Percentiles rank a stretch among this genome's conserved stretches.
Conservation (phyloP, 495 filamentous ascomycete species). For the Pseudevernia furfuracea region DNA sequence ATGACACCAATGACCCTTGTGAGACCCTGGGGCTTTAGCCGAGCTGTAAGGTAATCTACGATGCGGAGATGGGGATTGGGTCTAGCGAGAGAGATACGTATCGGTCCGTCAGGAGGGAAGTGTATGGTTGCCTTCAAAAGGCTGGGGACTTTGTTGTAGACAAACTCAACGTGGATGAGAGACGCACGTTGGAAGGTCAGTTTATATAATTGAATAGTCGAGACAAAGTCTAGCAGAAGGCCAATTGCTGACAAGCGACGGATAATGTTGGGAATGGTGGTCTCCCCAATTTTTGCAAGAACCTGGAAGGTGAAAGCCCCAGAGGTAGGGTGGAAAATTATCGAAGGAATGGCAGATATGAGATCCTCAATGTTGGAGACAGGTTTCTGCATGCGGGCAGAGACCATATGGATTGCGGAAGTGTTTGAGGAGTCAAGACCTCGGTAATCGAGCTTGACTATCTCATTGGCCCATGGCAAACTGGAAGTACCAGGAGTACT, state of each 20-base stretch:
- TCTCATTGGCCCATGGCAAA: constrained; percentile 46
- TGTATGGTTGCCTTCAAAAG: constrained; percentile 31
- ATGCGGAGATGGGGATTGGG: constrained; percentile 73
- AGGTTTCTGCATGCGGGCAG: constrained; percentile 36
- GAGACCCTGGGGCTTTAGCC: constrained; percentile 49
- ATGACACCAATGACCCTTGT: constrained; percentile 48
- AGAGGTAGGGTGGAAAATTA: constrained; percentile 46
- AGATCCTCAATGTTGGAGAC: constrained; percentile 41
- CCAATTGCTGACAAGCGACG: constrained; percentile 54
- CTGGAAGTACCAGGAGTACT: constrained; percentile 19
- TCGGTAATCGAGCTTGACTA: constrained; percentile 46
- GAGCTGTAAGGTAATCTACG: constrained; percentile 51
- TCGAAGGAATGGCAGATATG: constrained; percentile 44
- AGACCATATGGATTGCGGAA: constrained; percentile 28
- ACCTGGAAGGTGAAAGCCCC: constrained; percentile 51
- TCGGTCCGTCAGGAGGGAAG: constrained; percentile 29
- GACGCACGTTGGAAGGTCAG: constrained; percentile 49
- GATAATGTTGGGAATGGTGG: constrained; percentile 45
- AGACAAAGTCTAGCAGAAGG: constrained; percentile 56
- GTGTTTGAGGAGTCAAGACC: constrained; percentile 32
- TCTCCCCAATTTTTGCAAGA: constrained; percentile 47
- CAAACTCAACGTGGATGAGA: constrained; percentile 55
- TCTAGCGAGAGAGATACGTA: constrained; percentile 44
- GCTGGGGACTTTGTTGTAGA: constrained; percentile 37
- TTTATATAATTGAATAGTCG: constrained; percentile 48